These are phyloP conservation scores for Fusarium sp. DNA, from an alignment of 2,329 filamentous ascomycete genomes.

Conservation along the genomic window DNA sequence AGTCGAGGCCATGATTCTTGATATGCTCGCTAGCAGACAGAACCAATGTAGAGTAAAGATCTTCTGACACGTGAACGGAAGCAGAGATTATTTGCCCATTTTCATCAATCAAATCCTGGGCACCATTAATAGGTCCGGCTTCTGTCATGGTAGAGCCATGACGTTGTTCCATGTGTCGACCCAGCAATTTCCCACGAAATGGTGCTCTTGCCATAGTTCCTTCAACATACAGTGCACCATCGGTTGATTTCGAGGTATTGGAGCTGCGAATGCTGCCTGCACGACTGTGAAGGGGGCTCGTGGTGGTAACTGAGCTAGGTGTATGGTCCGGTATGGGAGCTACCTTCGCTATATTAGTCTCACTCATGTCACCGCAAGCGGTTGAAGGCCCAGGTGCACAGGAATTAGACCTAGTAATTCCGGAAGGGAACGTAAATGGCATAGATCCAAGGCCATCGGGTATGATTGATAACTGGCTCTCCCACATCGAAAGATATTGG, in stretches of 20 bases:
- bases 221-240: constrained; percentile 22
- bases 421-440: constrained; percentile 12
- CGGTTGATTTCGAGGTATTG: constrained; percentile 7
- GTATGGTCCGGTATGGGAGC: neutral
- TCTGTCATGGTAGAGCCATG: neutral
- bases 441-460: constrained; percentile 11
- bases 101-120: neutral
- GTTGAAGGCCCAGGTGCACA: constrained; percentile 1
- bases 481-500: constrained; percentile 17
- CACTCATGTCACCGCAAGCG: neutral
- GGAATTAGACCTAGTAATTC: neutral
- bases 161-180: neutral
- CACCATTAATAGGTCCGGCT: neutral
- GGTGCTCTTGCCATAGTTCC: constrained; percentile 23
- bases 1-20: neutral
- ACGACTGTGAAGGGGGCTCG: neutral
- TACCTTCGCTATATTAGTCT: neutral
- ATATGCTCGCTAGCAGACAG: neutral
- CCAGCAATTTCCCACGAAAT: constrained; percentile 15
- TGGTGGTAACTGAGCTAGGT: neutral
- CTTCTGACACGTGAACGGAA: neutral
- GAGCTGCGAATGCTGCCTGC: constrained; percentile 5
- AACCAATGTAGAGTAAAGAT: constrained; percentile 2
- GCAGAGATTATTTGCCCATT: neutral
- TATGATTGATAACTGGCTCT: constrained; percentile 2